Percentiles rank a stretch among this genome's conserved stretches.
phyloP scores from a whole-genome alignment of 2,329 filamentous ascomycete species.

The Neonectria magnoliae region DNA sequence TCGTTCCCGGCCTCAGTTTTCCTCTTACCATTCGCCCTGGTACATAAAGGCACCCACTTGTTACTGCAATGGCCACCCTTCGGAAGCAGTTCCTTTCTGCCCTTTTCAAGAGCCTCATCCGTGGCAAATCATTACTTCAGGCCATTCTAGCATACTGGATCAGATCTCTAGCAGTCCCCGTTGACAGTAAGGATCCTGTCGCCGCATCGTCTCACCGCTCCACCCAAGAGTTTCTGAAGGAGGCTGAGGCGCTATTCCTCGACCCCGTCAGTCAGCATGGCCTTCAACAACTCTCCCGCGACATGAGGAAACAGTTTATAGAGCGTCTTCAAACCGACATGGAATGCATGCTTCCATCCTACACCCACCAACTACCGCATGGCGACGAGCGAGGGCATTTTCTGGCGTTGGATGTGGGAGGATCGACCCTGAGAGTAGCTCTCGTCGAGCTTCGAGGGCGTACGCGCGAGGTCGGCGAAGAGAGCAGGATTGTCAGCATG shows the following conservation, averaged over 20 bases:
- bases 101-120: slow-evolving; percentile 65
- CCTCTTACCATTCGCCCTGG: slow-evolving; percentile 42
- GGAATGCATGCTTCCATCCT: slow-evolving; percentile 73
- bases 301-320: slow-evolving; percentile 65
- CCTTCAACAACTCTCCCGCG: slow-evolving; percentile 57
- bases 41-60: slow-evolving; percentile 58
- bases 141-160: slow-evolving; percentile 66
- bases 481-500: slow-evolving; percentile 64
- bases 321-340: slow-evolving; percentile 62
- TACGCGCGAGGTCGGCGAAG: slow-evolving; percentile 48
- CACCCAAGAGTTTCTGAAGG: slow-evolving; percentile 64
- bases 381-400: slow-evolving; percentile 68
- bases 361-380: slow-evolving; percentile 71
- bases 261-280: slow-evolving; percentile 57
- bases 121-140: slow-evolving; percentile 68
- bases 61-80: slow-evolving; percentile 67
- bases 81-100: slow-evolving; percentile 65
- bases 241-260: slow-evolving; percentile 64
- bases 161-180: slow-evolving; percentile 51
- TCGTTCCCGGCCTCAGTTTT: slow-evolving; percentile 4
- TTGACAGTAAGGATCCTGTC: slow-evolving; percentile 35
- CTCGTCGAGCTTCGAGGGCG: slow-evolving; percentile 68
- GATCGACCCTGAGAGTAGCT: slow-evolving; percentile 73
- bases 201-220: slow-evolving; percentile 40
- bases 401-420: slow-evolving; percentile 74